Evolutionary conservation across 768 basidiomycete species (phyloP), one percentile per base, ranked within the genome.

Genomic region (Pulveroboletus ravenelii): DNA sequence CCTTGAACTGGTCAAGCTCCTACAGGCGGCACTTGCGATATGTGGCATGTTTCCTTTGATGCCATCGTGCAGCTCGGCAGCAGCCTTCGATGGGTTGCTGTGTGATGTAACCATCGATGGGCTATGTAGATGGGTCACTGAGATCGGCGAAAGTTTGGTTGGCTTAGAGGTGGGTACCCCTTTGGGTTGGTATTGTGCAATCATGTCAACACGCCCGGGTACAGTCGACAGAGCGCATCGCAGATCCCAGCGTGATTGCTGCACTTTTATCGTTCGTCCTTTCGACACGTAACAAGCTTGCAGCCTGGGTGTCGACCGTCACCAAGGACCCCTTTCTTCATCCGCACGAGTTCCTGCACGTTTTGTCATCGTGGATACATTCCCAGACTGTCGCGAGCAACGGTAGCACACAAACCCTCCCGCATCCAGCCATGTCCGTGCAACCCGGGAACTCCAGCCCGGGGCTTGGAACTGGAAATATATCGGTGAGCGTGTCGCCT

Each of bases 281-380:
- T 17, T 72, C 78, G 35, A 73, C 78, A 41, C 77, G 89, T 27
- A 89, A 88, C 68, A 87, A 84, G 61, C 75, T 92, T 14, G 74
- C 79, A 18, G 75, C 78, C 23, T 69, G 87, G 20, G 62, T 40
- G 18, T 57, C 74, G 58, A 55, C 64, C 30, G 70, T 84, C 34
- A 85, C 89, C 2, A 84, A 83, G 63, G 90, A 92, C 64, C 89
- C 90, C 1, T 90, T 93, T 61, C 70, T 87, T 40, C 78, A 88
- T 50, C 86, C 87, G 1, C 63, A 77, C 36, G 70, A 70, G 9
- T 85, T 92, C 52, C 60, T 77, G 18, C 65, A 70, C 23, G 77
- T 78, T 2, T 70, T 91, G 6, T 58, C 64, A 10, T 64, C 57
- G 23, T 70, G 62, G 56, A 47, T 44, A 7, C 57, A 63, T 20